Conservation (phyloP, 345 rosid genomes). For the Eucalyptus pauciflora region DNA sequence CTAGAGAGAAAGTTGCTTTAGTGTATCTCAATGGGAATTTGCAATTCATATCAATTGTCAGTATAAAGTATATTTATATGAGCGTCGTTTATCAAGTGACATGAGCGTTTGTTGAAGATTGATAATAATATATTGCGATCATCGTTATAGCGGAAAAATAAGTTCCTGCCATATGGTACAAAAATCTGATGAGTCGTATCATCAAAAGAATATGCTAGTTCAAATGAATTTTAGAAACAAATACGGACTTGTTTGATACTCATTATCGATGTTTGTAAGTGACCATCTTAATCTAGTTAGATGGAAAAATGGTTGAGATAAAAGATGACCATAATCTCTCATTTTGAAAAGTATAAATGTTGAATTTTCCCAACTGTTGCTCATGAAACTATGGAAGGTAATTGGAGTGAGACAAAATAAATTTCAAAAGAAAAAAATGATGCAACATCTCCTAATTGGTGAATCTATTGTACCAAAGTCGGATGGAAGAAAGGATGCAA, state of each 20-base stretch:
- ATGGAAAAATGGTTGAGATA: neutral
- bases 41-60: neutral
- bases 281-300: neutral
- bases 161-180: neutral
- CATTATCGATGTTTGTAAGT: neutral
- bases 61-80: neutral
- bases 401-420: neutral
- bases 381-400: neutral
- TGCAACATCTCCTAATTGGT: neutral
- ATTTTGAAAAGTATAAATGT: neutral
- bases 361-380: neutral
- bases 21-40: neutral
- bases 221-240: neutral
- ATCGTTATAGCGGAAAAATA: neutral
- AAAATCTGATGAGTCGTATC: neutral
- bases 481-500: neutral
- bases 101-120: neutral
- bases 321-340: neutral
- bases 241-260: neutral
- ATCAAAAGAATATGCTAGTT: neutral
- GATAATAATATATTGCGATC: neutral
- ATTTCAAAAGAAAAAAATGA: neutral
- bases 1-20: neutral
- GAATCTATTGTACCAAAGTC: neutral
- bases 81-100: neutral